Conservation (phyloP, 2,329 filamentous ascomycete genomes). For the Pyrenochaeta sp. region DNA sequence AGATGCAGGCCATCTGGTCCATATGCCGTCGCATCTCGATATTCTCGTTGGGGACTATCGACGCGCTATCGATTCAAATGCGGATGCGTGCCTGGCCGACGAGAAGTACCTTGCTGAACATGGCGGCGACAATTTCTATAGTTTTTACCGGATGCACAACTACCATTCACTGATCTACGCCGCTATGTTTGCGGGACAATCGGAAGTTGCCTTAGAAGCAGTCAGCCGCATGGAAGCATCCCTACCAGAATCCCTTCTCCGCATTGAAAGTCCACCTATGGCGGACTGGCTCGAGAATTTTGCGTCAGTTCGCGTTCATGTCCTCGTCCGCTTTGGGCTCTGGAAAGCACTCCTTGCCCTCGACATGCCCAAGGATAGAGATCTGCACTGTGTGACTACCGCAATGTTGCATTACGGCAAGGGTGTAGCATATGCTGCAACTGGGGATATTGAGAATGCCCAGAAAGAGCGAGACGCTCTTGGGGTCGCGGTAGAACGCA, state of each 20-base stretch:
- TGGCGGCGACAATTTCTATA: slow-evolving; percentile 76
- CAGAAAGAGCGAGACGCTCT: slow-evolving; percentile 63
- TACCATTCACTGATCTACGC: slow-evolving; percentile 80
- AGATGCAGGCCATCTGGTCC: slow-evolving; percentile 74
- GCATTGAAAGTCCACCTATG: slow-evolving; percentile 74
- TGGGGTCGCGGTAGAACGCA: slow-evolving; percentile 57
- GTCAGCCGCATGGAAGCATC: slow-evolving; percentile 67
- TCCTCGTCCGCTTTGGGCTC: slow-evolving; percentile 74
- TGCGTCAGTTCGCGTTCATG: slow-evolving; percentile 72
- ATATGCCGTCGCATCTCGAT: slow-evolving; percentile 83
- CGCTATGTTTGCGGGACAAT: slow-evolving; percentile 79
- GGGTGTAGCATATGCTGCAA: slow-evolving; percentile 71
- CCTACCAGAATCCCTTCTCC: slow-evolving; percentile 70
- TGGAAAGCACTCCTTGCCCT: slow-evolving; percentile 73
- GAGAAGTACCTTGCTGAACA: slow-evolving; percentile 68
- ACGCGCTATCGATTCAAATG: slow-evolving; percentile 72
- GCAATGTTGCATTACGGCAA: slow-evolving; percentile 74
- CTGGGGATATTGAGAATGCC: slow-evolving; percentile 64
- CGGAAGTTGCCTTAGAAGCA: slow-evolving; percentile 68
- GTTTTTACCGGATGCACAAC: slow-evolving; percentile 77
- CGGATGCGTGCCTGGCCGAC: slow-evolving; percentile 72
- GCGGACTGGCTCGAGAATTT: slow-evolving; percentile 81
- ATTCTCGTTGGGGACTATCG: slow-evolving; percentile 76
- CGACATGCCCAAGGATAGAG: slow-evolving; percentile 63
- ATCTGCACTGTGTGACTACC: slow-evolving; percentile 74